Percentiles rank a stretch among this genome's conserved stretches.
phyloP scores from a whole-genome alignment of 345 rosid genomes.

The Ceriops decandra region DNA sequence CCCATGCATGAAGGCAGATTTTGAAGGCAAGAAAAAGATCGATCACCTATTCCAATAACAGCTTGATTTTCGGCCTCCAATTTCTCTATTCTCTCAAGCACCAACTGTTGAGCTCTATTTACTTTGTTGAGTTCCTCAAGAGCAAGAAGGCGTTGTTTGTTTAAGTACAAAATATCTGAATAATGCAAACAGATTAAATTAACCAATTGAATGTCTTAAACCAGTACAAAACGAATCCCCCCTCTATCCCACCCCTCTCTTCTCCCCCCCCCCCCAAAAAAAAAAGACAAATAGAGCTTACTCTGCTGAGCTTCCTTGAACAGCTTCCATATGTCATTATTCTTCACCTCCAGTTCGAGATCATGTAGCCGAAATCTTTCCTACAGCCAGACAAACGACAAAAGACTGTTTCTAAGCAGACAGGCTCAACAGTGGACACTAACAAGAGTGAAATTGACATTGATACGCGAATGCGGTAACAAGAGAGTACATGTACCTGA shows the following conservation, averaged over 20 bases:
- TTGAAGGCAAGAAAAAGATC: not conserved
- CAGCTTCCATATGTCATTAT: constrained; percentile 52
- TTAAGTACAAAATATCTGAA: constrained; percentile 62
- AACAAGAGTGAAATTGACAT: not conserved
- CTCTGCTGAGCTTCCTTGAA: constrained; percentile 80
- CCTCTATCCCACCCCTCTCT: too few species aligned
- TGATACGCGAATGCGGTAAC: constrained; percentile 2
- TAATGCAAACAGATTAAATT: not conserved
- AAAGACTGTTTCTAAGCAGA: not conserved
- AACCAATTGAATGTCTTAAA: not conserved
- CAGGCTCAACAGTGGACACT: not conserved
- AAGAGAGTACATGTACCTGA: constrained; percentile 49
- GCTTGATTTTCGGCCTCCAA: constrained; percentile 39
- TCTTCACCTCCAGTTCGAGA: constrained; percentile 33
- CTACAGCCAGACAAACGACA: constrained; percentile 28
- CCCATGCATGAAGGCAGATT: constrained; percentile 1
- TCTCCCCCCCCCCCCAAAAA: not conserved
- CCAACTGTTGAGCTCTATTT: constrained; percentile 47
- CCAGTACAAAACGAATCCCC: too few species aligned
- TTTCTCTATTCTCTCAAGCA: constrained; percentile 48
- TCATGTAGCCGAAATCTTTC: constrained; percentile 30
- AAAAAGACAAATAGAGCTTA: constrained; percentile 11
- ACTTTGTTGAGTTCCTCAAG: constrained; percentile 52
- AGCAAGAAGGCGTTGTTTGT: constrained; percentile 62
- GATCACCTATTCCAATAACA: constrained; percentile 38